Base-by-base conservation (phyloP, 148 eudicot genomes). In the Linanthus parryae region DNA sequence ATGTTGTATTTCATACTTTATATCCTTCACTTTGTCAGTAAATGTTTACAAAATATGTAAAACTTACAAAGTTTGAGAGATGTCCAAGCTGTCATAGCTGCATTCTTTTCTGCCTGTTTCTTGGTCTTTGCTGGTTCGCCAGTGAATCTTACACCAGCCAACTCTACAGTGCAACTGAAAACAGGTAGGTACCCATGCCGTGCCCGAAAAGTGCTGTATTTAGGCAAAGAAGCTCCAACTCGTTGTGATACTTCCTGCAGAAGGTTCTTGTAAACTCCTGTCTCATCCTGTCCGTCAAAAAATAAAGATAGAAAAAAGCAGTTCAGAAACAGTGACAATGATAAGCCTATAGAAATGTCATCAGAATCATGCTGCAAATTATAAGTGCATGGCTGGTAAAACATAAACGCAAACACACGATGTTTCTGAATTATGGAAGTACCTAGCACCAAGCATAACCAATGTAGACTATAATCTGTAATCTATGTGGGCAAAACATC, bases 71-170 rank as follows among this genome's bases (percentile, higher is more conserved):
- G 68, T 71, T 78, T 78, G 35, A 78, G 58, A 59, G 83, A 74
- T 29, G 67, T 66, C 83, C 83, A 78, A 53, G 83, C 79, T 25
- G 76, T 59, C 83, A 78, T 73, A 48, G 83, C 83, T 14, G 79
- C 83, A 70, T 73, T 78, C 51, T 78, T 78, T 61, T 78, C 83
- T 55, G 83, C 83, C 61, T 78, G 83, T 55, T 78, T 78, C 65
- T 78, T 78, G 46, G 70, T 78, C 70, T 78, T 78, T 13, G 83
- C 83, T 43, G 79, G 76, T 41, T 73, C 79, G 4, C 83, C 83
- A 44, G 83, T 70, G 57, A 78, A 78, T 45, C 68, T 60, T 30
- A 73, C 29, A 22, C 76, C 73, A 31, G 73, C 83, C 68, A 78
- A 58, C 61, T 78, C 83, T 29, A 78, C 83, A 20, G 73, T 78